Base-by-base conservation (phyloP, 164 flowering plant species). In the Tetracentron sinense region DNA sequence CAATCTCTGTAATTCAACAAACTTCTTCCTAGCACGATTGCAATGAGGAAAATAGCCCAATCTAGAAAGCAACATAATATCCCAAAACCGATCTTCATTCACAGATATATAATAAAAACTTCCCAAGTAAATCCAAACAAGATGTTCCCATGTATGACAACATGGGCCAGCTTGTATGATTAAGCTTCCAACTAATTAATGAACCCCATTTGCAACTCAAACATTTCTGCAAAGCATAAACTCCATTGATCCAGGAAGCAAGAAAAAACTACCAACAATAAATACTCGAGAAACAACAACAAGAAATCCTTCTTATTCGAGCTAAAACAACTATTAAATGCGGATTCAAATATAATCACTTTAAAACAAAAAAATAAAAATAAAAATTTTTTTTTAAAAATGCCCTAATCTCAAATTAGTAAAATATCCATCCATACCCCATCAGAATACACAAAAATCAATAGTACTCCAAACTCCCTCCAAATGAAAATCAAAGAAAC, bases 291-390 rank as follows among this genome's bases (percentile, higher is more conserved):
- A 38, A 12, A 38, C 8, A 38, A 38, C 2, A 38, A 16, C 44
- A 4, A 4, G 1, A 38, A 38, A 1, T 16, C 8, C 8, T 3
- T 38, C 11, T 10, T 4, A 6, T 42, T 14, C 16, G 17, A 3
- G 4, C 16, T 7, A 30, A 20, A 11, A 15, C 30, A 15, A 46
- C 8, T 11, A n/a, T 56, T 5, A 64, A 64, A 56, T 64, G 68
- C 29, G 46, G 68, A 64, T 64, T 48, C 51, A 42, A 28, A 33
- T 3, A 35, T 51, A 19, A 51, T 33, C 52, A 65, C 19, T 46
- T 4, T 17, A 23, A 61, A 60, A 22, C 8, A 7, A 17, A 19
- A 61, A 25, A 52, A 30, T 29, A 54, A 25, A 29, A 67, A 21
- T 50, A 50, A 2, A 21, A 50, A 50, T 22, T 4, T 7, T 33